Percentiles rank a stretch among this genome's conserved stretches.
Conservation (phyloP, 805 yeast genomes). For the Kazachstania kunashirensis region DNA sequence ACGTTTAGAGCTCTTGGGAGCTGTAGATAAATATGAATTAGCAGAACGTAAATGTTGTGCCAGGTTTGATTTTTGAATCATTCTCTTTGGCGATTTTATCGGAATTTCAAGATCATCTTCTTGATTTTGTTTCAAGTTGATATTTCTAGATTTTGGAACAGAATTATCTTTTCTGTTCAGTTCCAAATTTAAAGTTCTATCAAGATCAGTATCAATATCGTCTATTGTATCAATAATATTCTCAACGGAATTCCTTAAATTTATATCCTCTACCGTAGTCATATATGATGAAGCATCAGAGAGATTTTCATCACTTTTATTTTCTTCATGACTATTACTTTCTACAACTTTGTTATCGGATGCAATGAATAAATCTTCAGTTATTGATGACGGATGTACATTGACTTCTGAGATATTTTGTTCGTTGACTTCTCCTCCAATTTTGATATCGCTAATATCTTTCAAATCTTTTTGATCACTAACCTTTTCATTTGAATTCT, state of each 20-base stretch:
- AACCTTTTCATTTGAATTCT: too few relatives aligned
- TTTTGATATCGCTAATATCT: too few relatives aligned
- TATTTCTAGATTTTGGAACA: too few relatives aligned
- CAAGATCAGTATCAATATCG: not conserved
- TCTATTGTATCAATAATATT: constrained; percentile 4
- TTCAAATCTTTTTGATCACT: too few relatives aligned
- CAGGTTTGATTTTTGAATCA: constrained; percentile 23
- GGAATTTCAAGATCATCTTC: not conserved
- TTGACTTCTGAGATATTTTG: too few relatives aligned
- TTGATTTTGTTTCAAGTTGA: not conserved
- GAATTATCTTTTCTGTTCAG: not conserved
- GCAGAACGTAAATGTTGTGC: constrained; percentile 41
- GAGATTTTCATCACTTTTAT: too few relatives aligned
- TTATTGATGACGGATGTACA: too few relatives aligned
- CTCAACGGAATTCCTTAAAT: constrained; percentile 1
- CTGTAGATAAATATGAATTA: constrained; percentile 17
- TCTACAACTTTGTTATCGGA: too few relatives aligned
- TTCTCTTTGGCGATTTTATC: not conserved
- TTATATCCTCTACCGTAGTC: constrained; percentile 3
- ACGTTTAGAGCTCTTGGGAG: not conserved
- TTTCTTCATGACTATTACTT: too few relatives aligned
- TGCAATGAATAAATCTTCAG: too few relatives aligned
- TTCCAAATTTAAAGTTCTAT: not conserved
- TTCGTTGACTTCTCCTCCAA: too few relatives aligned
- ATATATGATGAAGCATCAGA: constrained; percentile 3